Conservation (phyloP, 2,329 filamentous ascomycete genomes). For the Ophiosphaerella narmari region DNA sequence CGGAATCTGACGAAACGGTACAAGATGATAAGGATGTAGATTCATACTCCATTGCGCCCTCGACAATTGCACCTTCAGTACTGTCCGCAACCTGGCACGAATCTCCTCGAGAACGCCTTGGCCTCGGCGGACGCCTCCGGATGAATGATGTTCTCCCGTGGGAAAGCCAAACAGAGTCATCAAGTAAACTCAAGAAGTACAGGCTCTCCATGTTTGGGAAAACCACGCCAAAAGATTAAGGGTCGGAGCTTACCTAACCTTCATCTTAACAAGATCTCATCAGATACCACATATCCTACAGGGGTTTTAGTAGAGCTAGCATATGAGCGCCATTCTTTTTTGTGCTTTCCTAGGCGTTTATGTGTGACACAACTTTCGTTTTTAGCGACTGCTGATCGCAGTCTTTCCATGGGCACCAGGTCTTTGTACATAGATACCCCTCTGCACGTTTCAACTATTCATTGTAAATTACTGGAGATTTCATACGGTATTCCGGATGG, state of each 20-base stretch:
- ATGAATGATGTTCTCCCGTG: constrained; percentile 41
- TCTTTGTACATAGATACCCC: no score
- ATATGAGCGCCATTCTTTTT: no score
- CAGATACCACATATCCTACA: no score
- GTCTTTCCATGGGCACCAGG: no score
- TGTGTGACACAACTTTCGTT: no score
- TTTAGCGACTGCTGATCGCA: no score
- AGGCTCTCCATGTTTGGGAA: constrained; percentile 32
- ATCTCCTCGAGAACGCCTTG: constrained; percentile 43
- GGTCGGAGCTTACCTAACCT: neutral
- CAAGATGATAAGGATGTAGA: constrained; percentile 17
- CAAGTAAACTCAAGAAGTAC: constrained; percentile 37
- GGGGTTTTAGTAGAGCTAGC: no score
- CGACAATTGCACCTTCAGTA: constrained; percentile 40
- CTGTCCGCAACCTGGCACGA: constrained; percentile 44
- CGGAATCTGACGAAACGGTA: constrained; percentile 20
- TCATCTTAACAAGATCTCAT: no score
- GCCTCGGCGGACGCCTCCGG: constrained; percentile 41
- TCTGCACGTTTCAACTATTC: no score
- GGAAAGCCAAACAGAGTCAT: constrained; percentile 21
- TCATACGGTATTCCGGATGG: no score
- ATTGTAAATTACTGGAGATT: no score
- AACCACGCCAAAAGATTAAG: constrained; percentile 10
- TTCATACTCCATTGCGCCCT: constrained; percentile 32
- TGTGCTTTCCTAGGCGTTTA: no score